A percentile compares a stretch with the other conserved stretches of the same genome.
These are phyloP conservation scores for Exophiala mesophila DNA, from an alignment of 2,329 filamentous ascomycete species.

Conservation along the genomic window DNA sequence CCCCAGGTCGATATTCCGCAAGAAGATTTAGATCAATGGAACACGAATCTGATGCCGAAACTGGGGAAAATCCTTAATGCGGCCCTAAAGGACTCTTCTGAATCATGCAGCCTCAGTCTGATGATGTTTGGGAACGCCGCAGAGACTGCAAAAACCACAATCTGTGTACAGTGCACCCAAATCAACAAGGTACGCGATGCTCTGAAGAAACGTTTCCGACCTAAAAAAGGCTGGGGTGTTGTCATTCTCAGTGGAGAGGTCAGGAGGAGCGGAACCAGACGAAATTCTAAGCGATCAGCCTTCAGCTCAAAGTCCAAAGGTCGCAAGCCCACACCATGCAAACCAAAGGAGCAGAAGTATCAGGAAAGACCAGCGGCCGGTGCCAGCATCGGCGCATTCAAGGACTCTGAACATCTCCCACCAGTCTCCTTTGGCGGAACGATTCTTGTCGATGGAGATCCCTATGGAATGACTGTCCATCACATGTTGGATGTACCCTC, in stretches of 20 bases:
- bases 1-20: constrained; percentile 50
- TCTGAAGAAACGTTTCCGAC: constrained; percentile 54
- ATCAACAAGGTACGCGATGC: constrained; percentile 52
- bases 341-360: constrained; percentile 61
- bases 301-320: constrained; percentile 14
- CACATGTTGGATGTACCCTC: constrained; percentile 77
- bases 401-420: constrained; percentile 76
- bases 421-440: constrained; percentile 88
- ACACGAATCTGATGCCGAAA: constrained; percentile 52
- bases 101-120: constrained; percentile 58
- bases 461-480: constrained; percentile 93
- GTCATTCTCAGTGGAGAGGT: constrained; percentile 58
- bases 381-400: constrained; percentile 88
- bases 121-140: constrained; percentile 56
- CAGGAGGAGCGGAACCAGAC: constrained; percentile 45
- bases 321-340: constrained; percentile 10
- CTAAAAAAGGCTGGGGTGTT: constrained; percentile 53
- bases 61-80: constrained; percentile 56
- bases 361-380: constrained; percentile 77
- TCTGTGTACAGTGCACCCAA: constrained; percentile 55
- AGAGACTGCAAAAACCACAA: constrained; percentile 56
- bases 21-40: constrained; percentile 54
- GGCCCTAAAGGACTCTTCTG: constrained; percentile 53
- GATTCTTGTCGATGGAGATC: constrained; percentile 74
- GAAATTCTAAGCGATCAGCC: constrained; percentile 21